Conservation (phyloP, 441 rosid genomes). For the Corymbia calophylla region DNA sequence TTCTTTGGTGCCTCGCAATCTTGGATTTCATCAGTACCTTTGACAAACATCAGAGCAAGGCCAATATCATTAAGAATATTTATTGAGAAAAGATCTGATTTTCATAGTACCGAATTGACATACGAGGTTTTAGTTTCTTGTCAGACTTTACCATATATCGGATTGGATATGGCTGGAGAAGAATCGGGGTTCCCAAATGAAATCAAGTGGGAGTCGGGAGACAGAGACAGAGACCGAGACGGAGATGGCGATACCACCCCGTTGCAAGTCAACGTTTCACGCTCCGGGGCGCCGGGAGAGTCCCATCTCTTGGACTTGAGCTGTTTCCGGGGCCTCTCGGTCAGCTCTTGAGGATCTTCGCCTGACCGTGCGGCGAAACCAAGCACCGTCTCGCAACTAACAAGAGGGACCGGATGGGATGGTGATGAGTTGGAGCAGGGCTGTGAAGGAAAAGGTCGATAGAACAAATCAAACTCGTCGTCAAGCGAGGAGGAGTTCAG, state of each 20-base stretch:
- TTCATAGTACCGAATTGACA: background rate
- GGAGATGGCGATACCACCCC: conserved; percentile 9
- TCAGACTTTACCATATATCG: background rate
- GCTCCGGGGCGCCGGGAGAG: background rate
- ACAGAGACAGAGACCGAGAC: background rate
- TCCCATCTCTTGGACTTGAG: conserved; percentile 14
- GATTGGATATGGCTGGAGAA: conserved; percentile 6
- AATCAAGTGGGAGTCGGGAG: conserved; percentile 30
- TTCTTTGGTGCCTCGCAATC: background rate
- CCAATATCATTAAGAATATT: background rate
- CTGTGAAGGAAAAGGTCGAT: conserved; percentile 11
- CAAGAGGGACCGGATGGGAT: background rate
- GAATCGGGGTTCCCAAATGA: conserved; percentile 31
- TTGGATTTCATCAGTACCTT: background rate
- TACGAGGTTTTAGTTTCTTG: background rate
- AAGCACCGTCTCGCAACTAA: background rate
- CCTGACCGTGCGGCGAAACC: background rate
- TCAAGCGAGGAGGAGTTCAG: background rate
- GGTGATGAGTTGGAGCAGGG: conserved; percentile 7
- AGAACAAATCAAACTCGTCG: background rate
- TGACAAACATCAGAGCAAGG: background rate
- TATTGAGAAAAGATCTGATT: background rate
- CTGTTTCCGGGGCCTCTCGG: conserved; percentile 21
- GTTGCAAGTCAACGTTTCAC: background rate
- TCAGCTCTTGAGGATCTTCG: background rate